Base-by-base conservation (phyloP, 2,329 filamentous ascomycete genomes). In the Daldinia sp. region DNA sequence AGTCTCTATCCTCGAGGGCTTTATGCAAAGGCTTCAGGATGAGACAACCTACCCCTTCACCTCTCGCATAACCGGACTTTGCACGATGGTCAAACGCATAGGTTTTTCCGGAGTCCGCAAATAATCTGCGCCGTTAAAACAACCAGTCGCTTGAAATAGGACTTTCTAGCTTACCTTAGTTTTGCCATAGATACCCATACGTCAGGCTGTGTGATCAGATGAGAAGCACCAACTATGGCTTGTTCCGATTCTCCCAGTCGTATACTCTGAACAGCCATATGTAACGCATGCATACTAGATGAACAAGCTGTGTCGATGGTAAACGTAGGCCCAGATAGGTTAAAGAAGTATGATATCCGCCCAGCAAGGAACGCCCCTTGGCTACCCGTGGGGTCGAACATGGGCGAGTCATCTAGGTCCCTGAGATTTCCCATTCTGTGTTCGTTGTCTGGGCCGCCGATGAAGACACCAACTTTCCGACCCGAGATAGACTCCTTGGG, bases 171-270 rank as follows among this genome's bases (percentile, higher is more conserved):
- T 56, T 21, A 64, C 66, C 63, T 64, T 55, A 68, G 34, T 30
- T 64, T 68, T 9, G 66, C 63, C 66, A 68, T 68, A n/a, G 66
- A 68, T 39, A 68, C 66, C 63, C 60, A 66, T 15, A 66, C 54
- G 29, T 68, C 66, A 2, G 66, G 66, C 19, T 66, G 65, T 52
- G 63, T 66, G 35, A 68, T 68, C 9, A 68, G 51, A 59, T 68
- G 63, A 54, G 63, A 68, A 6, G 63, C 66, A 4, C 60, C 66
- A n/a, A 68, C 66, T 23, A 68, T 66, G 21, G 66, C 66, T 32
- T 62, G 61, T 48, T 68, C 66, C 27, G 66, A 68, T 21, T 68
- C 66, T 13, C 66, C 66, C 11, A 61, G 25, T 11, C 66, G 60
- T 62, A 68, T 66, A 25, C 66, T 68, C 39, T 68, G 66, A 13